Evolutionary conservation across 257 asterid species (phyloP).

Genomic region (Echium plantagineum): DNA sequence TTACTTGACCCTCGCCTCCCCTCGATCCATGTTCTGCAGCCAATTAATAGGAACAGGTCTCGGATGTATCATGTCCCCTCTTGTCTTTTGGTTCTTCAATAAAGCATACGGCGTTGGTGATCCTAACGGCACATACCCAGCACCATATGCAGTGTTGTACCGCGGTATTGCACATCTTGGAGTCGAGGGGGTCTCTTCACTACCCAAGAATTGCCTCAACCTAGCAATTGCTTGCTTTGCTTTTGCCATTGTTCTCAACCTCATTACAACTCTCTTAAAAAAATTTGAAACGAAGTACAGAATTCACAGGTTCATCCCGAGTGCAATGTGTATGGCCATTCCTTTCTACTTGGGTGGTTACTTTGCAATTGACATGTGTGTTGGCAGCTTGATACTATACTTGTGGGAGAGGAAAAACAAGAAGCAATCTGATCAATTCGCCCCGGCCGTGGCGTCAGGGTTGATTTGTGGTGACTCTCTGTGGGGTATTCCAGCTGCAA

Average conservation of each 20-base stretch:
- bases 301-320: constrained; percentile 9
- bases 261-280: constrained; percentile 12
- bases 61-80: constrained; percentile 28
- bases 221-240: constrained; percentile 29
- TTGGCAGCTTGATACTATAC: constrained; percentile 9
- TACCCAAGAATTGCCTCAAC: constrained; percentile 47
- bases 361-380: constrained; percentile 68
- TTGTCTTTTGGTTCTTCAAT: constrained; percentile 58
- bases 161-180: constrained; percentile 38
- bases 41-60: too few species aligned
- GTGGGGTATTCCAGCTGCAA: constrained; percentile 19
- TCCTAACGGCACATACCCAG: constrained; percentile 35
- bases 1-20: too few species aligned
- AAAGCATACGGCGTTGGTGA: constrained; percentile 40
- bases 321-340: constrained; percentile 77
- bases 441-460: constrained; percentile 61
- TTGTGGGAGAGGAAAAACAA: constrained; percentile 25
- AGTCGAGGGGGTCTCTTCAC: constrained; percentile 19
- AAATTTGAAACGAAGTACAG: constrained; percentile 28
- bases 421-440: constrained; percentile 28
- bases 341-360: constrained; percentile 63
- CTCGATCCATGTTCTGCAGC: too few species aligned
- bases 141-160: constrained; percentile 42
- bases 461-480: constrained; percentile 58
- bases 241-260: constrained; percentile 21